Base-by-base conservation (phyloP, 2,329 filamentous ascomycete genomes). In the Fusarium acutatum region DNA sequence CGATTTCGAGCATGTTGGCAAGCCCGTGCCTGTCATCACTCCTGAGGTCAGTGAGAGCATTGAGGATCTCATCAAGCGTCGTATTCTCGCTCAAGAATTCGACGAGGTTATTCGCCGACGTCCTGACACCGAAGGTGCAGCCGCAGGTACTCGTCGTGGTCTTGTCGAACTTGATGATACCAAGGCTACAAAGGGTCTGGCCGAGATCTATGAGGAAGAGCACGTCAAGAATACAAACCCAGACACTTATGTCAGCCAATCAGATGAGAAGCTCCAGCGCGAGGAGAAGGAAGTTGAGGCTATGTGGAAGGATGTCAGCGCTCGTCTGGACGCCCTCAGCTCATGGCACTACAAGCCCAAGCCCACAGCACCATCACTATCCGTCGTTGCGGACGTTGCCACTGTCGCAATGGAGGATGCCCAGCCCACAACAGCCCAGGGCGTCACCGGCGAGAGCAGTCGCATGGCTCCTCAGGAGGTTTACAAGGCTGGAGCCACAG, bases 331-430 rank as follows among this genome's bases (percentile, higher is more conserved):
- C 82, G 90, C 94, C 32, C 90, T 99, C 72, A 95, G 92, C 82
- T 97, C 93, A 81, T 97, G 94, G 92, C 93, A 98, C 84, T 98
- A 97, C 88, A 95, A 94, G 82, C 96, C 96, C 60, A 97, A 95
- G 84, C 92, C 94, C 17, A 88, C 92, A 5, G 92, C 92, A 58
- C 90, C 94, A n/a, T 90, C 90, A 50, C 89, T 99, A 71, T 95
- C 94, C 47, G 93, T 98, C 62, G 92, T 98, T 38, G 89, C 94
- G 32, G 96, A 98, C 82, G 94, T 96, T 8, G 94, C 95, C n/a
- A 94, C 94, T 7, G 92, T 98, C 73, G 88, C 90, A 75, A 97
- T 98, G 93, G 96, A 99, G 85, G 96, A 99, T 80, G 96, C 95
- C 4, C 93, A 97, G 77, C 96, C 96, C 13, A 92, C 93, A 22